phyloP scores from a whole-genome alignment of 352 stramenopile species.

The Globisporangium uncinulatum region DNA sequence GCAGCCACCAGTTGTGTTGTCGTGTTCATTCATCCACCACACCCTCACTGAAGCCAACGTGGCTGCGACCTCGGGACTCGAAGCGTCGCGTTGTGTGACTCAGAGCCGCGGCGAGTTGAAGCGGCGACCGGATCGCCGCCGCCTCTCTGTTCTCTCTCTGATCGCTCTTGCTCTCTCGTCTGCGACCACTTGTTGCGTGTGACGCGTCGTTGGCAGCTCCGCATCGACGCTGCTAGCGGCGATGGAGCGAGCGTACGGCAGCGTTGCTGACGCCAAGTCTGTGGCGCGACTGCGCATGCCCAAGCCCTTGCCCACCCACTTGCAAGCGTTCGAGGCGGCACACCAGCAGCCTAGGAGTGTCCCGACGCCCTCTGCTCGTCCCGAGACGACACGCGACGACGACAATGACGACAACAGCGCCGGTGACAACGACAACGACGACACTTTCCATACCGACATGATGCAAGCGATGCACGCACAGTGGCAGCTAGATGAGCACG shows the following conservation, averaged over 20 bases:
- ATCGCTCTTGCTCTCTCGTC: not conserved
- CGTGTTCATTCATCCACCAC: too few relatives aligned
- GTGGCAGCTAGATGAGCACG: slow-evolving; percentile 71
- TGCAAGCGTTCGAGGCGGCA: slow-evolving; percentile 13
- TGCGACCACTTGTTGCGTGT: not conserved
- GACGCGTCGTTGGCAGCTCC: not conserved
- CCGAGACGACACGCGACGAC: not conserved
- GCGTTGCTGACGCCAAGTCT: slow-evolving; percentile 6
- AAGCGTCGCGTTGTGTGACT: too few relatives aligned
- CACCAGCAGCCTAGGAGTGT: slow-evolving; percentile 1
- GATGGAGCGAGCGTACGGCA: not conserved
- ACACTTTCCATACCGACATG: too few relatives aligned
- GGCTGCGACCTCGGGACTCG: too few relatives aligned
- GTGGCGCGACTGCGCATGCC: slow-evolving; percentile 9
- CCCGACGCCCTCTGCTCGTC: too few relatives aligned
- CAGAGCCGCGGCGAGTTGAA: slow-evolving; percentile 11
- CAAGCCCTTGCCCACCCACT: slow-evolving; percentile 11
- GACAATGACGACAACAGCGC: not conserved
- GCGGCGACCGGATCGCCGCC: slow-evolving; percentile 12
- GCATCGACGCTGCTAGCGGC: not conserved
- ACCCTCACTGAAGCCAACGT: too few relatives aligned
- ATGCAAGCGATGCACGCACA: too few relatives aligned
- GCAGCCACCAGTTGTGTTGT: too few relatives aligned
- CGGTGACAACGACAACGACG: too few relatives aligned
- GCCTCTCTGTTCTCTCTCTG: too few relatives aligned